phyloP scores from a whole-genome alignment of 2,329 filamentous ascomycete species.

The Plectosphaerella plurivora region DNA sequence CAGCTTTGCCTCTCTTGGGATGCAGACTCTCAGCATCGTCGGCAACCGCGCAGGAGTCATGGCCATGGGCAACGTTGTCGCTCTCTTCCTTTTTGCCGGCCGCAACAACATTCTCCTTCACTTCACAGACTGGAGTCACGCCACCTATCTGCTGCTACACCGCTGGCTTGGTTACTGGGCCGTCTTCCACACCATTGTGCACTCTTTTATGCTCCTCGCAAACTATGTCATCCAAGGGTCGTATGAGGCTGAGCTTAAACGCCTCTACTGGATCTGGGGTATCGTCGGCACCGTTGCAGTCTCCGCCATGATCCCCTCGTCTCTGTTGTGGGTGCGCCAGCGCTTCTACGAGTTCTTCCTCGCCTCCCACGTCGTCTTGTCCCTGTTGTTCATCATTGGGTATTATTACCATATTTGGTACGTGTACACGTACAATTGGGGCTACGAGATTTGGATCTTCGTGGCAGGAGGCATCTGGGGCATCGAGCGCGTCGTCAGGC shows the following conservation, averaged over 20 bases:
- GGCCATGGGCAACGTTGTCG: slow-evolving; percentile 26
- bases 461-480: slow-evolving; percentile 25
- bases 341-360: slow-evolving; percentile 29
- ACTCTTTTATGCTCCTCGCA: slow-evolving; percentile 23
- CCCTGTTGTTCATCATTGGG: slow-evolving; percentile 24
- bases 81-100: slow-evolving; percentile 25
- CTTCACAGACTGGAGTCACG: slow-evolving; percentile 29
- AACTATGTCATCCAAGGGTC: slow-evolving; percentile 4
- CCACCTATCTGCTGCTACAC: slow-evolving; percentile 30
- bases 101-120: slow-evolving; percentile 30
- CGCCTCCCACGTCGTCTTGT: slow-evolving; percentile 23
- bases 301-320: slow-evolving; percentile 18
- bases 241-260: slow-evolving; percentile 17
- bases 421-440: slow-evolving; percentile 26
- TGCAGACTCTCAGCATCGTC: slow-evolving; percentile 27
- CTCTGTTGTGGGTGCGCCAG: slow-evolving; percentile 20
- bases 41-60: slow-evolving; percentile 24
- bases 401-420: slow-evolving; percentile 32
- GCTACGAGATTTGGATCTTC: slow-evolving; percentile 31
- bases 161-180: slow-evolving; percentile 25
- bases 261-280: slow-evolving; percentile 27
- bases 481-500: slow-evolving; percentile 20
- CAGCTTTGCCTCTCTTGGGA: neutral
- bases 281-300: slow-evolving; percentile 23
- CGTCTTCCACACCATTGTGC: slow-evolving; percentile 19